Evolutionary conservation across 208 protist species (phyloP).

Genomic region (Trypanosoma rangeli): DNA sequence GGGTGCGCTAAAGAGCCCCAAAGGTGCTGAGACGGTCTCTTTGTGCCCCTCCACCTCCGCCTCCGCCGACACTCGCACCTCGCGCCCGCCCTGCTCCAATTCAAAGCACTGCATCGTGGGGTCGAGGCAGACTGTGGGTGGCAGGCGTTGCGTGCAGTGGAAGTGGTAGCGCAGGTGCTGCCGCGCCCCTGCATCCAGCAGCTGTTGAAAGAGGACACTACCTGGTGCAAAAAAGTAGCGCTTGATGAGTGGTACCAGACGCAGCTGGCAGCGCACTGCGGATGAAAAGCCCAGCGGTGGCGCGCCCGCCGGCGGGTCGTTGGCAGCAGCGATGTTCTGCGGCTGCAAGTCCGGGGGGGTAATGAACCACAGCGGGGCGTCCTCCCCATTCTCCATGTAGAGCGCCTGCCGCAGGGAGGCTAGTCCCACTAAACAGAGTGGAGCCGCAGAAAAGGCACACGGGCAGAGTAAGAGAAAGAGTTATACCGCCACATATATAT

Average conservation of each 20-base stretch:
- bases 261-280: slow-evolving; percentile 38
- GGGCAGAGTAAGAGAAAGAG: slow-evolving; percentile 1
- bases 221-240: slow-evolving; percentile 47
- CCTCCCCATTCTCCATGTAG: neutral
- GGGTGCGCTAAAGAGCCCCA: slow-evolving; percentile 34
- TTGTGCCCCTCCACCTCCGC: slow-evolving; percentile 1
- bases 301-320: neutral
- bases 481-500: neutral
- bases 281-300: neutral
- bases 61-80: neutral
- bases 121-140: slow-evolving; percentile 43
- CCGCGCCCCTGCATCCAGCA: slow-evolving; percentile 33
- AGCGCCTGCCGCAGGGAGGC: slow-evolving; percentile 6
- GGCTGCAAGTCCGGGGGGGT: slow-evolving; percentile 1
- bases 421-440: slow-evolving; percentile 15
- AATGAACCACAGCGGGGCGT: slow-evolving; percentile 21
- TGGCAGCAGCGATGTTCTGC: neutral
- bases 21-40: neutral
- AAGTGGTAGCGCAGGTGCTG: slow-evolving; percentile 67
- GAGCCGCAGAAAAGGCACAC: neutral
- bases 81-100: slow-evolving; percentile 7
- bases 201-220: slow-evolving; percentile 50
- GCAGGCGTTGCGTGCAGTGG: slow-evolving; percentile 37
- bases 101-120: slow-evolving; percentile 44
- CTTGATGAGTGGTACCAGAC: slow-evolving; percentile 44